Conservation (phyloP, 1,139 yeast species). For the Pichia norvegensis region DNA sequence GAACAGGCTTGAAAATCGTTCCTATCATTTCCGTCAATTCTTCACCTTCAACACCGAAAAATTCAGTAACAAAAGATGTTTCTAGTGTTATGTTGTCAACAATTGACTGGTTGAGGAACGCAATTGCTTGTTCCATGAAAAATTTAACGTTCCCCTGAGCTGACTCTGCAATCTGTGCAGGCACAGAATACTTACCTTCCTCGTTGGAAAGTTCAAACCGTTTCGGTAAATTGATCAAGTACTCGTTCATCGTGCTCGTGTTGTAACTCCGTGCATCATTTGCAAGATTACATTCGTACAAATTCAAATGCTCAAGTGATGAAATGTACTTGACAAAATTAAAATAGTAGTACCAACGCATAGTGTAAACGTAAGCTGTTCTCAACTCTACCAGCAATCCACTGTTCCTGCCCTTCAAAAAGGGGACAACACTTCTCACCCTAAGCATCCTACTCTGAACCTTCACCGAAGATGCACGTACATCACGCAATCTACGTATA, state of each 20-base stretch:
- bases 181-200: constrained; percentile 54
- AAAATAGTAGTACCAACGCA: constrained; percentile 85
- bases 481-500: constrained; percentile 54
- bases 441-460: constrained; percentile 62
- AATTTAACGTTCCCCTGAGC: constrained; percentile 49
- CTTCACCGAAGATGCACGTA: constrained; percentile 54
- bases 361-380: constrained; percentile 76
- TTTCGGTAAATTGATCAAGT: constrained; percentile 23
- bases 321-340: constrained; percentile 73
- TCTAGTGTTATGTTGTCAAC: constrained; percentile 57
- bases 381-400: constrained; percentile 70
- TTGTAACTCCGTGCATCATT: constrained; percentile 3
- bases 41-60: constrained; percentile 20
- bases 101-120: constrained; percentile 66
- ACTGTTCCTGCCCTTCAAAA: constrained; percentile 47
- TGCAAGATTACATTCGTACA: constrained; percentile 20
- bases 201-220: constrained; percentile 19
- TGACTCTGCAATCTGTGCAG: constrained; percentile 81
- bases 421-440: constrained; percentile 53
- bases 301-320: constrained; percentile 57
- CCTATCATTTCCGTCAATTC: constrained; percentile 38
- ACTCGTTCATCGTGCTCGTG: constrained; percentile 21
- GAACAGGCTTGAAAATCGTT: constrained; percentile 42
- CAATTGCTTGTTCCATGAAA: constrained; percentile 66
- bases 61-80: constrained; percentile 11